Percentiles rank a stretch among this genome's conserved stretches.
Conservation (phyloP, 495 filamentous ascomycete genomes). For the Neurospora cerealis region DNA sequence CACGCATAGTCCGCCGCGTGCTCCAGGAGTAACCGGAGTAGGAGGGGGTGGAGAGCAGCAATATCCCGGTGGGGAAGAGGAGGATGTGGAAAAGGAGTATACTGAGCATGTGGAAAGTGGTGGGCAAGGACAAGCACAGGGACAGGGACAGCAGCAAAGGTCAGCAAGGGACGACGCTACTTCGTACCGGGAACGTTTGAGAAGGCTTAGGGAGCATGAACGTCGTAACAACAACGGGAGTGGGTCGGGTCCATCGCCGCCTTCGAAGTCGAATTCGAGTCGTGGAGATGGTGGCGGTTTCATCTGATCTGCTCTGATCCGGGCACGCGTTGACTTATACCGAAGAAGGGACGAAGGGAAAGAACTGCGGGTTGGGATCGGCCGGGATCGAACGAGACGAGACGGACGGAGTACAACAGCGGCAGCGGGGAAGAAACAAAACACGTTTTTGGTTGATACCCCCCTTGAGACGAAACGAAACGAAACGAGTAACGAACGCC, state of each 20-base stretch:
- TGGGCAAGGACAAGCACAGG: background rate
- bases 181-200: background rate
- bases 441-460: background rate
- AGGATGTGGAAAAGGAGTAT: background rate
- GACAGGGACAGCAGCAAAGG: background rate
- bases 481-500: background rate
- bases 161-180: background rate
- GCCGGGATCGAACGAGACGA: background rate
- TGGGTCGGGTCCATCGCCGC: background rate
- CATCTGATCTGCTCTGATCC: background rate
- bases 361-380: background rate
- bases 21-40: background rate
- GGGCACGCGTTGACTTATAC: background rate
- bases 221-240: background rate
- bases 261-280: background rate
- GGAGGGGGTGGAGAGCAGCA: background rate
- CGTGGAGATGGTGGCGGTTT: background rate
- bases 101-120: background rate
- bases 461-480: background rate
- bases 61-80: background rate
- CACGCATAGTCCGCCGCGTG: constrained; percentile 18
- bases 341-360: background rate
- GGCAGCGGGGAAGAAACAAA: background rate
- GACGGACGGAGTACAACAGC: background rate
- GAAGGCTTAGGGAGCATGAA: background rate